A percentile compares a stretch with the other conserved stretches of the same genome.
Conservation (phyloP, 306 rosid genomes). For the Fagus crenata region DNA sequence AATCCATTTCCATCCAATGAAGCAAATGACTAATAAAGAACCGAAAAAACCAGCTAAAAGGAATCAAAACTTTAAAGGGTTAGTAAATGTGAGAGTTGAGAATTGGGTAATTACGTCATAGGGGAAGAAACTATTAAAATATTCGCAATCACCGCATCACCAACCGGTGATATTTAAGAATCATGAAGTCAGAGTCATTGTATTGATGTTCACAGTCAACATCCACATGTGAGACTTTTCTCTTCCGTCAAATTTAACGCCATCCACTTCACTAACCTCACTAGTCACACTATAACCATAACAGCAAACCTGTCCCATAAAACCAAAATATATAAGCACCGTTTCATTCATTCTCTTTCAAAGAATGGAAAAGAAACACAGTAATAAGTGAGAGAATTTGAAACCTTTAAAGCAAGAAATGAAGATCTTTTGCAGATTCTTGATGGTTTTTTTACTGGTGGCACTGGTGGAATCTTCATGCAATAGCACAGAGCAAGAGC, state of each 20-base stretch:
- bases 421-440: conserved; percentile 32
- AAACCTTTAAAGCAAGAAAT: conserved; percentile 22
- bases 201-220: conserved; percentile 42
- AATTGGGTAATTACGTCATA: background rate
- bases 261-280: conserved; percentile 39
- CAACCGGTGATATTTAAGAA: conserved; percentile 21
- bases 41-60: background rate
- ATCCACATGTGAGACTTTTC: background rate
- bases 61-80: too few relatives aligned
- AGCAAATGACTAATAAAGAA: background rate
- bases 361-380: background rate
- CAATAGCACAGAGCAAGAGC: conserved; percentile 45
- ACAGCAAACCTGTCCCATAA: background rate
- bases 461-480: conserved; percentile 50
- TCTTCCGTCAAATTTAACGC: conserved; percentile 43
- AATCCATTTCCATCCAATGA: too few relatives aligned
- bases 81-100: background rate
- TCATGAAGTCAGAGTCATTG: conserved; percentile 13
- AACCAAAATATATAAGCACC: background rate
- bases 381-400: conserved; percentile 10
- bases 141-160: conserved; percentile 44
- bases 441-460: conserved; percentile 42
- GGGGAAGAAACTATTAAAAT: conserved; percentile 10
- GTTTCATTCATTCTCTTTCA: conserved; percentile 1
- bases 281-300: background rate